Evolutionary conservation across 176 grass and related monocot species (phyloP).

Genomic region (Hordeum vulgare): DNA sequence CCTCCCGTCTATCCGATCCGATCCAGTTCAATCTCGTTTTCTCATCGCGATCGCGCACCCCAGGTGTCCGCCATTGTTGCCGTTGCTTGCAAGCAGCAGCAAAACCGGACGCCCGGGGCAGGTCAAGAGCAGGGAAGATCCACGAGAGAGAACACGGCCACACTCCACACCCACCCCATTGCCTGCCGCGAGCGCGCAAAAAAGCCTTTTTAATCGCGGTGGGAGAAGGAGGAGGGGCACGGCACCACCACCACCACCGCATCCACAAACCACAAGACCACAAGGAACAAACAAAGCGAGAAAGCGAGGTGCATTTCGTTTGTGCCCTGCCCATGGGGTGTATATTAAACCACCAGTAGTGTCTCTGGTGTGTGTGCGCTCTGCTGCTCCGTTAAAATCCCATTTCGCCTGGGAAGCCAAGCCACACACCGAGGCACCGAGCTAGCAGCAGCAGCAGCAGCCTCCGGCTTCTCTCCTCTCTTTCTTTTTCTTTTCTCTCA

Average conservation of each 20-base stretch:
- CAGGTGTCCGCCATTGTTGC: background rate
- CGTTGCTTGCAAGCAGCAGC: conserved; percentile 29
- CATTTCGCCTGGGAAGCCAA: conserved; percentile 12
- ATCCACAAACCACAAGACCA: background rate
- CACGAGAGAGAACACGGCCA: background rate
- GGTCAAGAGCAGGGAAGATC: background rate
- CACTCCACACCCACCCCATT: background rate
- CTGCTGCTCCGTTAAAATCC: background rate
- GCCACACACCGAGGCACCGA: conserved; percentile 4
- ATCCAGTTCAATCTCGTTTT: background rate
- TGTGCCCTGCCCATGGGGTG: background rate
- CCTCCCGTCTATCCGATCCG: background rate
- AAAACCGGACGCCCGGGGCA: background rate
- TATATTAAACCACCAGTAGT: background rate
- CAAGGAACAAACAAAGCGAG: background rate
- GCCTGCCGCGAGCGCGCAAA: no score
- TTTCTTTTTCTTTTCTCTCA: background rate
- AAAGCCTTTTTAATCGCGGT: background rate
- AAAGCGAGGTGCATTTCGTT: background rate
- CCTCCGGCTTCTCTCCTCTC: background rate
- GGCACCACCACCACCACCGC: background rate
- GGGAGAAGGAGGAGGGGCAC: background rate
- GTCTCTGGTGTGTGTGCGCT: background rate
- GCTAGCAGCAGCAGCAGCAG: background rate
- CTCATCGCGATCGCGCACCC: background rate